phyloP scores from a whole-genome alignment of 768 basidiomycete genomes.

The Mycena vitilis region DNA sequence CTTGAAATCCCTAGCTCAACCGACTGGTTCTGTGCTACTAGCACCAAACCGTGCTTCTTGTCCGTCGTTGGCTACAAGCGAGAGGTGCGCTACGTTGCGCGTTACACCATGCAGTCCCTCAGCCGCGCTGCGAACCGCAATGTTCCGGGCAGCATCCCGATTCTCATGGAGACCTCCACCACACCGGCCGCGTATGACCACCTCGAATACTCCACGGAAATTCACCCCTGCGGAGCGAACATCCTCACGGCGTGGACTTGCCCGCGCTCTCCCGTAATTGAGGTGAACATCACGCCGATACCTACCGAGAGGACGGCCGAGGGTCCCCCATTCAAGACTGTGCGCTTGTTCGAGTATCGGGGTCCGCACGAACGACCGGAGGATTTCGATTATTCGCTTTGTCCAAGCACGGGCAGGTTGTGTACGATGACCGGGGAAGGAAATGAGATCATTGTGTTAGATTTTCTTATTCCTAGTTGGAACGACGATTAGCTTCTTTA shows the following conservation, averaged over 20 bases:
- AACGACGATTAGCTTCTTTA: not conserved
- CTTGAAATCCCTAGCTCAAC: slow-evolving; percentile 4
- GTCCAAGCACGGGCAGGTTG: slow-evolving; percentile 13
- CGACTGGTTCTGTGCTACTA: slow-evolving; percentile 7
- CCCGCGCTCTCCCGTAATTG: not conserved
- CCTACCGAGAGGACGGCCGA: slow-evolving; percentile 3
- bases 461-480: slow-evolving; percentile 14
- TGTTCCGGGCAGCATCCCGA: slow-evolving; percentile 14
- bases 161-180: slow-evolving; percentile 11
- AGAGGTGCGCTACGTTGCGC: slow-evolving; percentile 2
- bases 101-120: slow-evolving; percentile 23
- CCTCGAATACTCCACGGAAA: not conserved
- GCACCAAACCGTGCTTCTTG: slow-evolving; percentile 11
- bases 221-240: slow-evolving; percentile 17
- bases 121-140: not conserved
- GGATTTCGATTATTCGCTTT: slow-evolving; percentile 9
- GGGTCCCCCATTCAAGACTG: slow-evolving; percentile 2
- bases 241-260: not conserved
- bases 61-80: not conserved
- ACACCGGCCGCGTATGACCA: not conserved
- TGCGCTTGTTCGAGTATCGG: slow-evolving; percentile 7
- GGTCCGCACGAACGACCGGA: not conserved
- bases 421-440: not conserved
- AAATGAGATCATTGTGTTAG: slow-evolving; percentile 20
- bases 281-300: slow-evolving; percentile 9